Percentiles rank a stretch among this genome's conserved stretches.
phyloP scores from a whole-genome alignment of 1,139 yeast species.

The Pichia sp. region DNA sequence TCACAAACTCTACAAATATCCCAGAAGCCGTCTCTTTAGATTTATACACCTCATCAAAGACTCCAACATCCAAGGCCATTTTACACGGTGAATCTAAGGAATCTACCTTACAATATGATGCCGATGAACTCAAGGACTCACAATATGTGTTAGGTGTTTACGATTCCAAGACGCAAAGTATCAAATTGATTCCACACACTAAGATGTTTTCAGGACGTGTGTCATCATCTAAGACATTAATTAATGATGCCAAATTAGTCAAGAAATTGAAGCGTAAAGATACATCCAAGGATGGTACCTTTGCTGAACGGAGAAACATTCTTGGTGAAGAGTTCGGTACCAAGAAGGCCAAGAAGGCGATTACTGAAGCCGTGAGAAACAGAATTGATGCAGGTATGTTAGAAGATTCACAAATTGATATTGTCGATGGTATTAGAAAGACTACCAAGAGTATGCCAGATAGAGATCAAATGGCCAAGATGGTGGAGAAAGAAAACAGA shows the following conservation, averaged over 20 bases:
- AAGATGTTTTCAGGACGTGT: slow-evolving; percentile 18
- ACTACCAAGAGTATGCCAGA: slow-evolving; percentile 75
- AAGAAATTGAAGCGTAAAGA: slow-evolving; percentile 15
- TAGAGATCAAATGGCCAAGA: slow-evolving; percentile 52
- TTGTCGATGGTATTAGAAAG: slow-evolving; percentile 74
- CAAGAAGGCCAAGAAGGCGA: slow-evolving; percentile 91
- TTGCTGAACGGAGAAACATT: slow-evolving; percentile 61
- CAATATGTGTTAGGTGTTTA: slow-evolving; percentile 56
- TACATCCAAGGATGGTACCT: slow-evolving; percentile 12
- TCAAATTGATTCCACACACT: slow-evolving; percentile 47
- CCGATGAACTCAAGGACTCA: slow-evolving; percentile 42
- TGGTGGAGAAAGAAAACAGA: slow-evolving; percentile 60
- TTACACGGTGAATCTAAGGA: slow-evolving; percentile 74
- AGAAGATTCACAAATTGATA: slow-evolving; percentile 66
- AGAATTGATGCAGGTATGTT: slow-evolving; percentile 76
- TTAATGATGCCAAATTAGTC: slow-evolving; percentile 17
- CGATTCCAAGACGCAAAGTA: slow-evolving; percentile 56
- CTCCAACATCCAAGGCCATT: slow-evolving; percentile 29
- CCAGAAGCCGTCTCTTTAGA: slow-evolving; percentile 62
- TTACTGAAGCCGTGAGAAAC: slow-evolving; percentile 76
- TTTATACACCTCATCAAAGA: slow-evolving; percentile 38
- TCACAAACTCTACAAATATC: slow-evolving; percentile 72
- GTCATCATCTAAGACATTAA: slow-evolving; percentile 10
- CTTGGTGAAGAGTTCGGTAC: slow-evolving; percentile 98
- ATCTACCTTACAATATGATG: slow-evolving; percentile 65